These are phyloP conservation scores for Fusarium gaditjirri DNA, from an alignment of 2,329 filamentous ascomycete genomes.

Conservation along the genomic window DNA sequence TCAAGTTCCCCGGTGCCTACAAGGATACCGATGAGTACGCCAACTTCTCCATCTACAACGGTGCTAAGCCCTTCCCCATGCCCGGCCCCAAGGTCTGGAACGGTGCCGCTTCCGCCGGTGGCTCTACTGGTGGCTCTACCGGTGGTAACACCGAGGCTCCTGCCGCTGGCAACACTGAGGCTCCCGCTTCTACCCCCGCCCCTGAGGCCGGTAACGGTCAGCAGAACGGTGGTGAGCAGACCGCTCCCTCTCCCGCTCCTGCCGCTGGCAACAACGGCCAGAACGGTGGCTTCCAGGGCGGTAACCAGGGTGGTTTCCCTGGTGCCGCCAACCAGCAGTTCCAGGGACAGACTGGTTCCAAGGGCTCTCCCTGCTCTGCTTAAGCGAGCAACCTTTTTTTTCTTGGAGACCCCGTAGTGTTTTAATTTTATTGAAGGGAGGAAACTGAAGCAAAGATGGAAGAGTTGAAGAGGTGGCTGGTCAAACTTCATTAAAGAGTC, in stretches of 20 bases:
- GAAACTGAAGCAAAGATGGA: conserved; percentile 5
- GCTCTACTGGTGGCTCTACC: not conserved
- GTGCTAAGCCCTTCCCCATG: conserved; percentile 19
- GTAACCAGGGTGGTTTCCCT: conserved; percentile 1
- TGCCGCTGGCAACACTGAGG: not conserved
- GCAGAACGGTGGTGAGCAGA: not conserved
- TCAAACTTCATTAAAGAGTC: conserved; percentile 22
- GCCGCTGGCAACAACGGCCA: not conserved
- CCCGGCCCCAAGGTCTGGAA: conserved; percentile 19
- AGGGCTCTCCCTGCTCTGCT: conserved; percentile 12
- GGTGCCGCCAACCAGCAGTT: conserved; percentile 4
- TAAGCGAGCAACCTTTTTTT: conserved; percentile 2
- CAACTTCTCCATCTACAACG: conserved; percentile 26
- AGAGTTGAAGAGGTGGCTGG: conserved; percentile 8
- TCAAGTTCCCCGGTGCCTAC: conserved; percentile 26
- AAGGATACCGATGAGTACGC: conserved; percentile 14
- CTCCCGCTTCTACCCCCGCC: not conserved
- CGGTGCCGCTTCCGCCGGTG: not conserved
- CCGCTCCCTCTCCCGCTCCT: not conserved
- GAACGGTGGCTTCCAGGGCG: not conserved
- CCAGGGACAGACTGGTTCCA: conserved; percentile 2
- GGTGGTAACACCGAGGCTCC: not conserved
- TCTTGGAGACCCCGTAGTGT: not conserved
- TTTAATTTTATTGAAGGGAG: conserved; percentile 9
- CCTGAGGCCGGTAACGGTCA: not conserved